These are phyloP conservation scores for Cladorrhinum samala DNA, from an alignment of 495 filamentous ascomycete genomes.

Conservation along the genomic window DNA sequence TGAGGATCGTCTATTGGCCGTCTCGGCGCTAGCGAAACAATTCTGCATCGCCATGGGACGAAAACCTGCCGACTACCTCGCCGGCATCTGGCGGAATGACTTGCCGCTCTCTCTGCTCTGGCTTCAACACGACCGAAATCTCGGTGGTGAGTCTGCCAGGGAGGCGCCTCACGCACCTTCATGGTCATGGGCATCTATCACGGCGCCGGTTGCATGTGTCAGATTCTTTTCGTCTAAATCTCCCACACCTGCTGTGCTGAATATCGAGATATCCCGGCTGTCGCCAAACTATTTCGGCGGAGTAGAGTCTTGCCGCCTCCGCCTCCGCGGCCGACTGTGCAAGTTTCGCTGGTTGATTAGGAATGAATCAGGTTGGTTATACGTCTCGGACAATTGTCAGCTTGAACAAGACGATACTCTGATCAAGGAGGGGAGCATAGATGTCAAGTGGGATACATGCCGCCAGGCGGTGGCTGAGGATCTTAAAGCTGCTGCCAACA, in stretches of 20 bases:
- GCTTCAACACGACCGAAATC: not conserved
- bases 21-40: not conserved
- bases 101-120: not conserved
- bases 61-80: not conserved
- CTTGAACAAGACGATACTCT: not conserved
- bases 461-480: not conserved
- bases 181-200: not conserved
- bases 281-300: not conserved
- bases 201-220: not conserved
- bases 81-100: not conserved
- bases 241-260: not conserved
- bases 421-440: not conserved
- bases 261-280: not conserved
- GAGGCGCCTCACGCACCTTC: not conserved
- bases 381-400: not conserved
- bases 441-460: not conserved
- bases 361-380: not conserved
- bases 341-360: not conserved
- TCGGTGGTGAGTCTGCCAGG: not conserved
- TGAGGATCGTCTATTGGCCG: not conserved
- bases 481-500: not conserved
- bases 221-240: not conserved
- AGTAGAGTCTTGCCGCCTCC: not conserved
- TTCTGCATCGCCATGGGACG: not conserved
- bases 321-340: not conserved